Evolutionary conservation across 768 basidiomycete genomes (phyloP), one percentile per base, ranked within the genome.

Genomic region (Nevesoporus exiguus): DNA sequence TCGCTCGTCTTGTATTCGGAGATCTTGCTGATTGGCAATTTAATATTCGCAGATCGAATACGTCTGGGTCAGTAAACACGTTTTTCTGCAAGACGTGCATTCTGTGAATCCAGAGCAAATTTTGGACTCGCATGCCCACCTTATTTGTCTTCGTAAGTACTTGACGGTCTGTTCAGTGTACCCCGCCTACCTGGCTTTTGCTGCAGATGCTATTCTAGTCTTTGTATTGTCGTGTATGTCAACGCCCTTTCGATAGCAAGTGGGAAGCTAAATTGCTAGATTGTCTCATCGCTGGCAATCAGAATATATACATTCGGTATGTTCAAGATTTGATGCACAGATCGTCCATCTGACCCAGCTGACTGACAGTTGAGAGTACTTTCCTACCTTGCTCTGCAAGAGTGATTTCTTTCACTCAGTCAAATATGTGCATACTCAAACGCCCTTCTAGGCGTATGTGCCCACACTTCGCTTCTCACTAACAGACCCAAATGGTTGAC

Each of bases 151-250:
- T 58, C 8, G 57, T 49, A 37, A 2, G 44, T 25, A 37, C 13
- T 5, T 45, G 5, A 15, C 22, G 10, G 2, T 1, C 14, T 11
- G 25, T 27, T 7, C 6, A 11, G 1, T 3, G 29, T 1, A 13
- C 0, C 8, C 7, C 19, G 3, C 54, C 1, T 13, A 9, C 15
- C 21, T 36, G 10, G 57, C 19, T 33, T 0, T 21, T 3, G 7
- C 19, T 9, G 22, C 30, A 62, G 61, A 25, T 45, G 61, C 19
- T 63, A 63, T 22, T 22, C 14, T 7, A 56, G 61, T 13, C 53
- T 55, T 21, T 55, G 43, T 9, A 13, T 11, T 7, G 27, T 47
- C 21, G n/a, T 36, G 61, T 62, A 31, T n/a, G 52, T 39, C 22
- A 5, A 17, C 2, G 22, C 27, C 14, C 31, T 24, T 31, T 17